Base-by-base conservation (phyloP, 202 grass and related monocot genomes). In the Eragrostis tef region DNA sequence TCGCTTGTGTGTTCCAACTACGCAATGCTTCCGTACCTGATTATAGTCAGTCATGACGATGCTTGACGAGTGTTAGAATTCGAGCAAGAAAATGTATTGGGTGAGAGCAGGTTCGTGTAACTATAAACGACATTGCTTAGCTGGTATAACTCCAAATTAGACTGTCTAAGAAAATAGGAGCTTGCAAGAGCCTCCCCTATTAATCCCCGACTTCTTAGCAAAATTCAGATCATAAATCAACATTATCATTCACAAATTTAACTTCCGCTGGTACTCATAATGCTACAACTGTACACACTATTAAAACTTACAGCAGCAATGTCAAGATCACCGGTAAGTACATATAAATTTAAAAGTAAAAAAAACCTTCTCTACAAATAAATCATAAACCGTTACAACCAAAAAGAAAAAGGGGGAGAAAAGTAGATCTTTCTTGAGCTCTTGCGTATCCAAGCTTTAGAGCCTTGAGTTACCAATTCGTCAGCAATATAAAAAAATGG, bases 261-360 rank as follows among this genome's bases (percentile, higher is more conserved):
- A 59, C 11, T 75, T 86, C 45, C 12, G 9, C 52, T 44, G 56
- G 65, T 87, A 82, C 66, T 87, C 73, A 78, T 81, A 57, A 87
- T 72, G 57, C 73, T 87, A 82, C 57, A 67, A 72, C 88, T 89
- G 88, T 89, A 90, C 88, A 86, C 69, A 80, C 64, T 83, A 70
- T 79, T 80, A 87, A 53, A 71, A 64, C 79, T 90, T 80, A 83
- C 88, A 86, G 42, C 47, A 75, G 80, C 75, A 84, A 79, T 79
- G 80, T 74, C 79, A 51, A 76, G 20, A 86, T 50, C 72, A 83
- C 63, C 9, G 11, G 52, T 70, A 90, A 54, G 52, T 74, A 70
- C 70, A 79, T 24, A 77, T 57, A 89, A 77, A 74, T 42, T 64
- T 75, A 87, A 43, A 83, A 76, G 63, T 17, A 83, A 89, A 83